These are phyloP conservation scores for Porcisia hertigi DNA, from an alignment of 208 protist species.

Conservation along the genomic window DNA sequence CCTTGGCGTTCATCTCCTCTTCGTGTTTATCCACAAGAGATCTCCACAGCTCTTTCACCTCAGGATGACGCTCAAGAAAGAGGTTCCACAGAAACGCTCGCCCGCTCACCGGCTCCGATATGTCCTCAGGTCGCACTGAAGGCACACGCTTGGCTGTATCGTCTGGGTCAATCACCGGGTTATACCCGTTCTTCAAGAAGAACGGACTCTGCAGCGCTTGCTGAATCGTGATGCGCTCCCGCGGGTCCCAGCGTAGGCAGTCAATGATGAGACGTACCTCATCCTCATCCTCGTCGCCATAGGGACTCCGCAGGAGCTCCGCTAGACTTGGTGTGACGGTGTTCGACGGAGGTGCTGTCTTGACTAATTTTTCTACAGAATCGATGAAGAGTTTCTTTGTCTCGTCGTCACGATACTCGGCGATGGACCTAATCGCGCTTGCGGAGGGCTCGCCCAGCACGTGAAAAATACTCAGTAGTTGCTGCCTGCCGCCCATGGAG, in stretches of 20 bases:
- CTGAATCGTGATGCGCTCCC: slow-evolving; percentile 63
- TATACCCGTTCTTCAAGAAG: slow-evolving; percentile 78
- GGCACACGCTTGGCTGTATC: slow-evolving; percentile 53
- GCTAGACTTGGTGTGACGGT: slow-evolving; percentile 20
- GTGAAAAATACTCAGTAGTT: slow-evolving; percentile 92
- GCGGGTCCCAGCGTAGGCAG: slow-evolving; percentile 77
- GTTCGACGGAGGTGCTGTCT: slow-evolving; percentile 12
- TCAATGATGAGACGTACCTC: slow-evolving; percentile 69
- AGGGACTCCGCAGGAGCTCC: slow-evolving; percentile 58
- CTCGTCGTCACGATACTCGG: slow-evolving; percentile 46
- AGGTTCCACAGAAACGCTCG: slow-evolving; percentile 80
- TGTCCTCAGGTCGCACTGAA: slow-evolving; percentile 61
- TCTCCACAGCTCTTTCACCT: slow-evolving; percentile 70
- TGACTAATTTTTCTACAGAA: slow-evolving; percentile 38
- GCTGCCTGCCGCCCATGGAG: slow-evolving; percentile 90
- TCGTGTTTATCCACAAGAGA: slow-evolving; percentile 51
- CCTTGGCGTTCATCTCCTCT: slow-evolving; percentile 11
- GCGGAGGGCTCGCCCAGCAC: slow-evolving; percentile 78
- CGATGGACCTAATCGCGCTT: slow-evolving; percentile 79
- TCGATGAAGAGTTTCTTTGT: slow-evolving; percentile 48
- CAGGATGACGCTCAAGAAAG: slow-evolving; percentile 74
- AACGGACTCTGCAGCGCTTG: slow-evolving; percentile 77
- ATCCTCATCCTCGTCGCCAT: slow-evolving; percentile 70
- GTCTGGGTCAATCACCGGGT: slow-evolving; percentile 62
- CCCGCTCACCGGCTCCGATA: slow-evolving; percentile 59